Base-by-base conservation (phyloP, 345 rosid species). In the Populus alba region DNA sequence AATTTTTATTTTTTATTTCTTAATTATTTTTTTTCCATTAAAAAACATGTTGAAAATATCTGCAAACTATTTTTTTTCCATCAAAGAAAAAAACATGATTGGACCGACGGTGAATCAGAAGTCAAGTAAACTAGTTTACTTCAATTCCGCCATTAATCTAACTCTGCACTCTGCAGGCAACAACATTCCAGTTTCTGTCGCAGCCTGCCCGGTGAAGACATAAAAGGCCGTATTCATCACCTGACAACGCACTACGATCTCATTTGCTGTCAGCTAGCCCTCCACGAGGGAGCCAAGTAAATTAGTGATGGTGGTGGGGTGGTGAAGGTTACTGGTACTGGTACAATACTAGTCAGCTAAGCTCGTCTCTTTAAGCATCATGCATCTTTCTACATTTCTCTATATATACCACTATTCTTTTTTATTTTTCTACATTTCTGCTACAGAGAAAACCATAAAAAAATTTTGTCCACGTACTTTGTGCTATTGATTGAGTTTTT, bases 311-410 rank as follows among this genome's bases (percentile, higher is more conserved):
- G 59, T 57, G 51, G 57, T 16, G 18, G 57, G 22, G 27, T 8
- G 72, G 43, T 39, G 55, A 11, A 29, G n/a, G 68, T 3, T 55
- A 18, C 57, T 4, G 67, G 67, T n/a, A 18, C 69, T 31, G 23
- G 37, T 2, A 43, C 15, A 43, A 43, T 25, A 62, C 66, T 29
- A 2, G 66, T 17, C 45, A 18, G 38, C 22, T 20, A 7, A 35
- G 74, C 71, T 81, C 70, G 63, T 51, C 66, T 55, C 71, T 80
- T 71, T 11, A 55, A 11, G 69, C 31, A 8, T 18, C 66, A 5
- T 23, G n/a, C 25, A 6, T 29, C 6, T 38, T 23, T 5, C 31
- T 10, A 0, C 3, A 5, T 37, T 5, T 55, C 5, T 33, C 22
- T 27, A 8, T 11, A 10, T 27, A 8, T 22, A 10, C 38, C 18